phyloP scores from a whole-genome alignment of 257 asterid genomes.

The Marsdenia floribunda region DNA sequence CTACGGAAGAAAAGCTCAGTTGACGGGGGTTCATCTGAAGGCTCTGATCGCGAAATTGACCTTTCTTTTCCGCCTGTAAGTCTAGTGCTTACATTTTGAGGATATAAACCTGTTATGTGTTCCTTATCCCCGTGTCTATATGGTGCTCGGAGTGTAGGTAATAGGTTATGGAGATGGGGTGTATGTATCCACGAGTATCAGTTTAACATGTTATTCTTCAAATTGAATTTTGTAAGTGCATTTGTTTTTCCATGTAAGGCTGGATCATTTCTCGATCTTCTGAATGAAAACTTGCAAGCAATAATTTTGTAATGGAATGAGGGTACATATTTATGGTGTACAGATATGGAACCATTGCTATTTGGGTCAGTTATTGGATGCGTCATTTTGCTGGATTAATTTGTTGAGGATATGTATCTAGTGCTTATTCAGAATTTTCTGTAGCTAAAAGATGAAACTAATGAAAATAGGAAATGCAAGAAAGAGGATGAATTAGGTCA shows the following conservation, averaged over 20 bases:
- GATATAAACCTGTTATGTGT: not conserved
- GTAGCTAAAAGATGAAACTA: not conserved
- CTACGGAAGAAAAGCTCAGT: slow-evolving; percentile 31
- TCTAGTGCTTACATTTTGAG: slow-evolving; percentile 3
- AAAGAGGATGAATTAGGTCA: not conserved
- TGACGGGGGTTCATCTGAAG: slow-evolving; percentile 36
- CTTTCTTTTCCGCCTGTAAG: slow-evolving; percentile 48
- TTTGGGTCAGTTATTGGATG: not conserved
- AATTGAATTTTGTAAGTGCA: not conserved
- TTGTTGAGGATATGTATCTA: not conserved
- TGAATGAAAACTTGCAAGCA: not conserved
- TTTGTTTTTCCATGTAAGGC: not conserved
- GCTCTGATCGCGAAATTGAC: slow-evolving; percentile 31
- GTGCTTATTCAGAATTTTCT: not conserved
- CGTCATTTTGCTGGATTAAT: not conserved
- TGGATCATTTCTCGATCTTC: not conserved
- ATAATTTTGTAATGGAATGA: not conserved
- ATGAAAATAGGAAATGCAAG: not conserved
- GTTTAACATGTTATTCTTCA: not conserved
- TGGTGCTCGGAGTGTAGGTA: not conserved
- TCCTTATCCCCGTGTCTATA: not conserved
- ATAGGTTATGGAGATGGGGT: not conserved
- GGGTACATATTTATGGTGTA: not conserved
- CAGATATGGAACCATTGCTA: not conserved
- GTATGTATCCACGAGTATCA: not conserved